Evolutionary conservation across 2,329 filamentous ascomycete genomes (phyloP).

Genomic region (Diaporthe ilicicola): DNA sequence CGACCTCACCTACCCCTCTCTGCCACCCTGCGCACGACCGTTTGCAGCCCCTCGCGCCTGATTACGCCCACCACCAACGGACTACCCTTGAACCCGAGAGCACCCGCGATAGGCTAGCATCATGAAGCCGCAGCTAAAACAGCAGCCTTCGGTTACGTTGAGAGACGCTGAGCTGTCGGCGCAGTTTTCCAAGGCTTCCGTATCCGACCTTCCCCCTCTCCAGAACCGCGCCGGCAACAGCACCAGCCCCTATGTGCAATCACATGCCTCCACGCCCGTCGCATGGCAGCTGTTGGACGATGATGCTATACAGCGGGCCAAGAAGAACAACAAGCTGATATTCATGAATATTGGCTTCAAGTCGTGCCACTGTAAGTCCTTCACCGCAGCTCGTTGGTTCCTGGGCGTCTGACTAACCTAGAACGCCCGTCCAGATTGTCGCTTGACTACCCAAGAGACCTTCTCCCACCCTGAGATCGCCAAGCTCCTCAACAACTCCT

Average conservation of each 20-base stretch:
- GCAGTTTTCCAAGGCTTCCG: conserved; percentile 29
- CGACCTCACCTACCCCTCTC: not conserved
- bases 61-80: not conserved
- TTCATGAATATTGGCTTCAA: conserved; percentile 96
- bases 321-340: conserved; percentile 83
- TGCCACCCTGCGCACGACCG: not conserved
- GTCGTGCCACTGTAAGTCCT: conserved; percentile 85
- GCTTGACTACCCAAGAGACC: conserved; percentile 92
- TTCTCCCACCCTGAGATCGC: conserved; percentile 87
- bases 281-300: conserved; percentile 91
- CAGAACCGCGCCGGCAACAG: conserved; percentile 49
- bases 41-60: not conserved
- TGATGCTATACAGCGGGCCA: conserved; percentile 79
- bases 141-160: conserved; percentile 31
- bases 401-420: not conserved
- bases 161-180: conserved; percentile 32
- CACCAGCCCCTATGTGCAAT: conserved; percentile 68
- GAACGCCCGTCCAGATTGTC: conserved; percentile 66
- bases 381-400: not conserved
- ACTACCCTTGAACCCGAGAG: not conserved
- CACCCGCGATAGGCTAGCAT: conserved; percentile 34
- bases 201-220: conserved; percentile 39
- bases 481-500: conserved; percentile 81
- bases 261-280: conserved; percentile 82
- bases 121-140: conserved; percentile 45